Percentiles rank a stretch among this genome's conserved stretches.
Conservation (phyloP, 352 stramenopile genomes). For the Pythium myriotylum region DNA sequence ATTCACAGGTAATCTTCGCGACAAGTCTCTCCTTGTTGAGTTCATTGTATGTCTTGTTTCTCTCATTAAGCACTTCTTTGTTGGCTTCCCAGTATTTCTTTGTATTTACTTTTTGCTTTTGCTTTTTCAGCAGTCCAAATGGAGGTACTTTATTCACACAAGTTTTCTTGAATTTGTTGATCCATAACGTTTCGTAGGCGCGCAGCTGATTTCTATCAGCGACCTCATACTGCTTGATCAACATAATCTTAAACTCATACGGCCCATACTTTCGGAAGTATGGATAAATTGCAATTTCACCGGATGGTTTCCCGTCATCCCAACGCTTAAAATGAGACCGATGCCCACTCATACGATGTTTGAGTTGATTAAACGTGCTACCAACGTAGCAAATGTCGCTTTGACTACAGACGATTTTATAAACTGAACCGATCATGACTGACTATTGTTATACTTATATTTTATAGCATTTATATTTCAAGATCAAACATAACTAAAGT, state of each 20-base stretch:
- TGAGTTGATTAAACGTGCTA: conserved; percentile 30
- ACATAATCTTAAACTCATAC: conserved; percentile 28
- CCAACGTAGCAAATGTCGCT: conserved; percentile 29
- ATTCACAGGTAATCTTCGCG: conserved; percentile 17
- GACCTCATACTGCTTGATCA: conserved; percentile 32
- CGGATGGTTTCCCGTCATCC: conserved; percentile 22
- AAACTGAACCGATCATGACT: conserved; percentile 25
- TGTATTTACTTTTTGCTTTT: conserved; percentile 17
- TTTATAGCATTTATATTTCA: conserved; percentile 27
- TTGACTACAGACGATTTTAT: conserved; percentile 32
- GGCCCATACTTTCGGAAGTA: conserved; percentile 27
- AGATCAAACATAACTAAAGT: conserved; percentile 30
- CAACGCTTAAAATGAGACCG: conserved; percentile 25
- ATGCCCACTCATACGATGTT: conserved; percentile 25
- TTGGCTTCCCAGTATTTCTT: conserved; percentile 28
- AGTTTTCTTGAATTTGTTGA: conserved; percentile 33
- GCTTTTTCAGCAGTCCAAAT: conserved; percentile 21
- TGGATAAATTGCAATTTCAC: conserved; percentile 30
- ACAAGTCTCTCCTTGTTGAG: conserved; percentile 25
- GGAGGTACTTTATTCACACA: conserved; percentile 29
- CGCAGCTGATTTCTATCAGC: conserved; percentile 20
- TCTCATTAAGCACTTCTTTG: conserved; percentile 28
- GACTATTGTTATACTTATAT: conserved; percentile 29
- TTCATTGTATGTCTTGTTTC: conserved; percentile 28
- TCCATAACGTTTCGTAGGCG: conserved; percentile 26